Evolutionary conservation across 495 filamentous ascomycete genomes (phyloP), one percentile per base, ranked within the genome.

Genomic region (Penicillium angulare): DNA sequence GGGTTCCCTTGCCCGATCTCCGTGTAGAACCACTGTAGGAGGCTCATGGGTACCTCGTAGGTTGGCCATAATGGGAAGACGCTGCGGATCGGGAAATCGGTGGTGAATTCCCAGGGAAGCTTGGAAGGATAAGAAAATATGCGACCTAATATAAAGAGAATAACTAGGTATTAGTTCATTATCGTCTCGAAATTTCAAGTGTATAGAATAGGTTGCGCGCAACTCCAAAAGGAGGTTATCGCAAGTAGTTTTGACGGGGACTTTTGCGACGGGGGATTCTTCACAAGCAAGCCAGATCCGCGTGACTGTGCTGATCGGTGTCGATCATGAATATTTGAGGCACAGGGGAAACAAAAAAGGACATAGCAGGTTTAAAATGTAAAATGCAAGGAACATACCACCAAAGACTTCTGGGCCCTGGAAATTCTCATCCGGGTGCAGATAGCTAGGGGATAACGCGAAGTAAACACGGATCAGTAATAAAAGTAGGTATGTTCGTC

Each of bases 371-470:
- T n/a, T n/a, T n/a, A n/a, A n/a, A n/a, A n/a, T n/a, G n/a, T n/a
- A n/a, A n/a, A n/a, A n/a, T n/a, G n/a, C n/a, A n/a, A 18, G 16
- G 10, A 40, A 76, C 88, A 65, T 84, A 96, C 92, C 91, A 52
- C 92, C 91, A 60, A 96, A 92, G 45, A 97, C 87, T 74, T 98
- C 93, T 8, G 92, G 93, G 16, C 93, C 93, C 64, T 98, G 93
- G 64, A 98, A 98, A 71, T 97, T 90, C 77, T 98, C 93, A 72
- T 98, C 93, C 3, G 93, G 93, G 68, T 98, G 93, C 24, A 98
- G 82, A 69, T 98, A 98, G 75, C 92, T 97, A 38, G 93, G 89
- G 40, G 86, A 90, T 26, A 96, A 77, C 36, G 93, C 92, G 60
- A 97, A 95, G 77, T 95, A 97, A 52, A 97, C 79, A 62, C 95